Conservation (phyloP, 768 basidiomycete species). For the Lactarius hatsudake region DNA sequence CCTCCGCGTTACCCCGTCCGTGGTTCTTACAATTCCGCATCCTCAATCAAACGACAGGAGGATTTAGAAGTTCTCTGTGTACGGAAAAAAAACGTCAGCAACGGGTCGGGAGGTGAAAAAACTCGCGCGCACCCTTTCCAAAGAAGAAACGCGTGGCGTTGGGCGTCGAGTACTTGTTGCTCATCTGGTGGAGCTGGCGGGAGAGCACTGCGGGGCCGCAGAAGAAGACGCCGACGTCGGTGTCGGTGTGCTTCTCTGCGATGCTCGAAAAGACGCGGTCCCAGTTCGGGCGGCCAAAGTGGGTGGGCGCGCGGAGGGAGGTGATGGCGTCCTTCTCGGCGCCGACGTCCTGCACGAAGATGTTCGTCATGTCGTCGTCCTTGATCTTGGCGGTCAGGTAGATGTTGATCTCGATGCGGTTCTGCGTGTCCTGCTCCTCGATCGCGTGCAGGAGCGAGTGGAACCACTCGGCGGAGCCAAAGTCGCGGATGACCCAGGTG, state of each 20-base stretch:
- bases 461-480: conserved; percentile 89
- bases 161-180: conserved; percentile 81
- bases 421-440: conserved; percentile 85
- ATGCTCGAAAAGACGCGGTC: conserved; percentile 71
- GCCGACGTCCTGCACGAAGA: conserved; percentile 90
- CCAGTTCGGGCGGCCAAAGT: conserved; percentile 90
- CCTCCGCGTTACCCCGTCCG: background rate
- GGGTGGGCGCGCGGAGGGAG: conserved; percentile 83
- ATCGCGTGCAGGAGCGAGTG: conserved; percentile 90
- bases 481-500: conserved; percentile 94
- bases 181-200: conserved; percentile 68
- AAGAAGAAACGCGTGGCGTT: conserved; percentile 85
- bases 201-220: conserved; percentile 79
- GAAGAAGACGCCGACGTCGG: conserved; percentile 92
- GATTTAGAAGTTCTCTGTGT: conserved; percentile 12
- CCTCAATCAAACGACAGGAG: background rate
- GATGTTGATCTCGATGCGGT: conserved; percentile 89
- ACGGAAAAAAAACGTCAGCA: background rate
- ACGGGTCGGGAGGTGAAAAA: background rate
- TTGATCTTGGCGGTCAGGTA: conserved; percentile 89
- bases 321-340: conserved; percentile 92
- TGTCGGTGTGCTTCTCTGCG: conserved; percentile 77
- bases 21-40: background rate
- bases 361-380: conserved; percentile 92
- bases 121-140: conserved; percentile 61